Conservation (phyloP, 2,329 filamentous ascomycete species). For the Cadophora sp. region DNA sequence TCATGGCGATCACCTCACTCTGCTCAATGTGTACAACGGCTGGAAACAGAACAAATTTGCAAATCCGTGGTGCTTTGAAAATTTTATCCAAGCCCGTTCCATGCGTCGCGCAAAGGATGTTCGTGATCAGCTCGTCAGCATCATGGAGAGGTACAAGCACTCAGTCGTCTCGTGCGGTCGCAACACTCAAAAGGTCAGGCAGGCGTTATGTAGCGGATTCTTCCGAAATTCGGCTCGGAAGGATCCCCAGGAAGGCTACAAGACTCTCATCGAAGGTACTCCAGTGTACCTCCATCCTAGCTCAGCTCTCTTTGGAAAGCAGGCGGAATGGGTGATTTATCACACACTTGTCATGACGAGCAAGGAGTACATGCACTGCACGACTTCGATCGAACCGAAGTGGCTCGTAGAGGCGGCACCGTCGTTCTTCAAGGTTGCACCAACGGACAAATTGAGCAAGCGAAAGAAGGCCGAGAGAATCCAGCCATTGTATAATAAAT, state of each 20-base stretch:
- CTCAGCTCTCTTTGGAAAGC: constrained; percentile 92
- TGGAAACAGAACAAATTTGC: constrained; percentile 88
- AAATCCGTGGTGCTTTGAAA: constrained; percentile 94
- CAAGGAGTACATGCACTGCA: constrained; percentile 98
- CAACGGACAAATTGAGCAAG: constrained; percentile 85
- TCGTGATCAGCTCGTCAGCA: constrained; percentile 87
- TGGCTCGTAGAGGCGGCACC: constrained; percentile 96
- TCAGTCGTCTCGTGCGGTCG: constrained; percentile 83
- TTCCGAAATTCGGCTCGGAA: constrained; percentile 96
- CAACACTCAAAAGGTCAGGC: constrained; percentile 84
- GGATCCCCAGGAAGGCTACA: constrained; percentile 95
- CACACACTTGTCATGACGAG: constrained; percentile 90
- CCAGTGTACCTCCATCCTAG: constrained; percentile 94
- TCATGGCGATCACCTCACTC: constrained; percentile 89
- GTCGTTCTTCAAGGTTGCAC: constrained; percentile 97
- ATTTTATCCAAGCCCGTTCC: constrained; percentile 91
- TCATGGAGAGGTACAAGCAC: constrained; percentile 92
- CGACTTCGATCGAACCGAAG: constrained; percentile 92
- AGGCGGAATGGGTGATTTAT: constrained; percentile 95
- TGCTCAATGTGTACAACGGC: constrained; percentile 96
- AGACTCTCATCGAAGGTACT: constrained; percentile 94
- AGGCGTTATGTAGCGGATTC: constrained; percentile 90
- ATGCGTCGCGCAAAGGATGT: constrained; percentile 94
- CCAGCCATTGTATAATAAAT: constrained; percentile 93
- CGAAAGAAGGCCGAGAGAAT: constrained; percentile 94